Evolutionary conservation across 2,329 filamentous ascomycete genomes (phyloP).

Genomic region (Spiromastix sp.): DNA sequence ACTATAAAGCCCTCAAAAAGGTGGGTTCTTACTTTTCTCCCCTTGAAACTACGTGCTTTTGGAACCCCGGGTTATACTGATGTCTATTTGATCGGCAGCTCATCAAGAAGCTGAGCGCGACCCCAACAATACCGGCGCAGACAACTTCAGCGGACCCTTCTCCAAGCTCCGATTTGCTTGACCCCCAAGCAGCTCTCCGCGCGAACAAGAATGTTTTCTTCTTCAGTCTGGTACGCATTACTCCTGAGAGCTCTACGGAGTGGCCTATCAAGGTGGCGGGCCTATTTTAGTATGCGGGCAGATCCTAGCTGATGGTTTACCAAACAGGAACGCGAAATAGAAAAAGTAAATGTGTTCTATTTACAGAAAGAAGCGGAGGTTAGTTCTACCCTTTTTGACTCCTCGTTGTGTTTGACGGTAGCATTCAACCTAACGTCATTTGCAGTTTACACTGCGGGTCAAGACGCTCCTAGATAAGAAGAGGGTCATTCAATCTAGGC

Average conservation of each 20-base stretch:
- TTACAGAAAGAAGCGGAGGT: slow-evolving; percentile 97
- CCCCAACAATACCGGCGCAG: slow-evolving; percentile 70
- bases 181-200: slow-evolving; percentile 82
- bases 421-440: slow-evolving; percentile 3
- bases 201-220: slow-evolving; percentile 99
- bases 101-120: slow-evolving; percentile 95
- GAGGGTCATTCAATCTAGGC: slow-evolving; percentile 71
- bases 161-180: slow-evolving; percentile 38
- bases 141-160: slow-evolving; percentile 40
- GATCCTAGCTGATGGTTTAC: too few relatives aligned
- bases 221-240: slow-evolving; percentile 70
- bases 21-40: slow-evolving; percentile 35
- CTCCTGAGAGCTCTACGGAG: too few relatives aligned
- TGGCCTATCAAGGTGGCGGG: not conserved
- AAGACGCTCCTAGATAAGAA: slow-evolving; percentile 94
- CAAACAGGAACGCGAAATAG: slow-evolving; percentile 80
- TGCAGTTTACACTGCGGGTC: slow-evolving; percentile 80
- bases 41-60: slow-evolving; percentile 1
- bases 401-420: slow-evolving; percentile 1
- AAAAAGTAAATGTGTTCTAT: slow-evolving; percentile 98
- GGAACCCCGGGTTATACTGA: slow-evolving; percentile 15
- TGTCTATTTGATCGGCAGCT: slow-evolving; percentile 68
- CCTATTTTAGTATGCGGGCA: too few relatives aligned
- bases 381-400: slow-evolving; percentile 22
- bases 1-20: slow-evolving; percentile 99